Conservation (phyloP, 2,329 filamentous ascomycete species). For the Clonostachys sp. region DNA sequence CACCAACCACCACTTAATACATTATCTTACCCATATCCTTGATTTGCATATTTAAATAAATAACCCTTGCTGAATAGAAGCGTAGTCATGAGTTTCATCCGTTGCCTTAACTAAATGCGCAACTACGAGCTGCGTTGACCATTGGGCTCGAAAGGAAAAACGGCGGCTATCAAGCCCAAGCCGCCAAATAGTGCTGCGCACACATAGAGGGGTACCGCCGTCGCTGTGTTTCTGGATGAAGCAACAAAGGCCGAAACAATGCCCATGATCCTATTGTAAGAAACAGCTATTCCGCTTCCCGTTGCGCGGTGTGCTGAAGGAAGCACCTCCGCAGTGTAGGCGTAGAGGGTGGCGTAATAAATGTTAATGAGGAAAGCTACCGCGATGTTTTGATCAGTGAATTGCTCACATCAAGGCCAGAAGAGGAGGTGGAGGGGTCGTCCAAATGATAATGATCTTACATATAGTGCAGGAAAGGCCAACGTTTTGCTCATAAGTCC, state of each 20-base stretch:
- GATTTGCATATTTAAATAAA: no score
- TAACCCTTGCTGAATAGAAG: no score
- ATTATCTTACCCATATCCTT: no score
- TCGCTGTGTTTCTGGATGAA: slow-evolving; percentile 48
- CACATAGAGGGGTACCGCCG: slow-evolving; percentile 55
- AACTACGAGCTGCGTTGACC: not conserved
- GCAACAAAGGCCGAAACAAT: slow-evolving; percentile 30
- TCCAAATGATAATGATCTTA: not conserved
- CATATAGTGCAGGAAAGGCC: slow-evolving; percentile 57
- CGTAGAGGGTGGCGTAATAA: slow-evolving; percentile 31
- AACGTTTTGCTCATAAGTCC: slow-evolving; percentile 52
- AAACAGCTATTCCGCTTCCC: slow-evolving; percentile 34
- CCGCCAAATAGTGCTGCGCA: slow-evolving; percentile 54
- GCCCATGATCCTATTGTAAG: slow-evolving; percentile 51
- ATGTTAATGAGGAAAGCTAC: not conserved
- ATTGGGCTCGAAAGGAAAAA: not conserved
- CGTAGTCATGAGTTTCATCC: no score
- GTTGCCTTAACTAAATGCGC: no score
- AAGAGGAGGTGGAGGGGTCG: no score
- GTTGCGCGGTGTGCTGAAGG: slow-evolving; percentile 51
- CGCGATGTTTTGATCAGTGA: not conserved
- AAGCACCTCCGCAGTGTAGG: slow-evolving; percentile 44
- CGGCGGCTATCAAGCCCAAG: not conserved
- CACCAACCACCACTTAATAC: no score
- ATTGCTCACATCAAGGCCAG: no score